These are phyloP conservation scores for Lipomyces spencermartinsiae DNA, from an alignment of 805 yeast genomes.

Conservation along the genomic window DNA sequence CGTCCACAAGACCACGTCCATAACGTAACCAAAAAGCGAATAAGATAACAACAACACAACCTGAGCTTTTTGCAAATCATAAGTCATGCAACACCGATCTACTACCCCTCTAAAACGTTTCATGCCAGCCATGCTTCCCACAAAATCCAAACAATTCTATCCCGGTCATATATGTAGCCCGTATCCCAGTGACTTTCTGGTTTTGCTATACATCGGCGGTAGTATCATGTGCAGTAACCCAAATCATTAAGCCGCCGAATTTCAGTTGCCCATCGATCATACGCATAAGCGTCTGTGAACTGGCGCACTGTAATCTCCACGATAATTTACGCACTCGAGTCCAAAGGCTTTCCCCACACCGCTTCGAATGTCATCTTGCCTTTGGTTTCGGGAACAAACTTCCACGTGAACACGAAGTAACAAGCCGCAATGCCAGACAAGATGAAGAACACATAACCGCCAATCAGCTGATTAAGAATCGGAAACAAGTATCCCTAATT, in stretches of 20 bases:
- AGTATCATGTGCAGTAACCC: too few species aligned
- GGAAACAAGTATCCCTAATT: conserved; percentile 77
- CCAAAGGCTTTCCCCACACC: conserved; percentile 59
- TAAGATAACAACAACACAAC: neutral
- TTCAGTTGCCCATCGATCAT: neutral
- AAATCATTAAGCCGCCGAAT: too few species aligned
- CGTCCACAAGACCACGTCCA: neutral
- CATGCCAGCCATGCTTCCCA: neutral
- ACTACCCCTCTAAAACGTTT: neutral
- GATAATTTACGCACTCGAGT: neutral
- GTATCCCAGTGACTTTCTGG: too few species aligned
- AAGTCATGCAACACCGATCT: neutral
- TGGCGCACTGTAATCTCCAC: neutral
- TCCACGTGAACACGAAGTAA: conserved; percentile 57
- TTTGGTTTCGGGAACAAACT: conserved; percentile 75
- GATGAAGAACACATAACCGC: conserved; percentile 77
- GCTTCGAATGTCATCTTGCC: conserved; percentile 66
- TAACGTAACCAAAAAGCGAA: neutral
- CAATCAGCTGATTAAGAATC: conserved; percentile 63
- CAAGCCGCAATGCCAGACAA: conserved; percentile 59
- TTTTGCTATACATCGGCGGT: too few species aligned
- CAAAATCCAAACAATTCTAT: too few species aligned
- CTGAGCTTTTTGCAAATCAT: neutral
- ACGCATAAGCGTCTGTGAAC: neutral
- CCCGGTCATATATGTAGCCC: too few species aligned